A percentile compares a stretch with the other conserved stretches of the same genome.
Conservation (phyloP, 257 asterid genomes). For the Salvia miltiorrhiza region DNA sequence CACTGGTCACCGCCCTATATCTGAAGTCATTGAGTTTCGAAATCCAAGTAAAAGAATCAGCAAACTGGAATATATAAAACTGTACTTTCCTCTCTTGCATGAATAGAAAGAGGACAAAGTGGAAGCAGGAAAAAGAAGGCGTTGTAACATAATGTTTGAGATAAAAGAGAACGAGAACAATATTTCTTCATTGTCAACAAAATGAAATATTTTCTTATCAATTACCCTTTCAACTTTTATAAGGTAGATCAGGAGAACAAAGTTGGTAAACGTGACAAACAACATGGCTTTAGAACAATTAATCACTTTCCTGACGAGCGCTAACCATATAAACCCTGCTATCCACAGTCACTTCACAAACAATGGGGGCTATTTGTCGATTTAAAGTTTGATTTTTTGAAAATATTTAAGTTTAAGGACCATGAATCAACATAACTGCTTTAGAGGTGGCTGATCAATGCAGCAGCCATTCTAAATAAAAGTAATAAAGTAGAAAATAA, state of each 20-base stretch:
- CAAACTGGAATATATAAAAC: not conserved
- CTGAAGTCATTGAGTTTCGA: slow-evolving; percentile 37
- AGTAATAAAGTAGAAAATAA: not conserved
- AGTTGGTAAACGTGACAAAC: not conserved
- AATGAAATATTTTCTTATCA: not conserved
- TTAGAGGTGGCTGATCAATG: not conserved
- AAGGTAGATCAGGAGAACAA: not conserved
- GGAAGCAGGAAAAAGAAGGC: not conserved
- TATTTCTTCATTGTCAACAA: not conserved
- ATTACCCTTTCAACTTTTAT: not conserved
- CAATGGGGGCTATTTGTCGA: not conserved
- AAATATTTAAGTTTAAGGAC: not conserved
- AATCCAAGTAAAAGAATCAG: slow-evolving; percentile 23
- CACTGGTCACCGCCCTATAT: slow-evolving; percentile 89
- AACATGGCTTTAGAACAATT: not conserved
- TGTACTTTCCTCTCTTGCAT: not conserved
- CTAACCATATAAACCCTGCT: not conserved
- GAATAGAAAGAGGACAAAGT: not conserved
- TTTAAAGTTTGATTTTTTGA: not conserved
- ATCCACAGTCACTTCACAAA: not conserved
- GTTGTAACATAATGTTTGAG: not conserved
- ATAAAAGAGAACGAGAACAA: not conserved
- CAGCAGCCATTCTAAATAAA: not conserved
- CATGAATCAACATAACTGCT: not conserved
- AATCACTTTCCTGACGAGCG: not conserved